phyloP scores from a whole-genome alignment of 805 yeast species.

The Spathaspora sp. region DNA sequence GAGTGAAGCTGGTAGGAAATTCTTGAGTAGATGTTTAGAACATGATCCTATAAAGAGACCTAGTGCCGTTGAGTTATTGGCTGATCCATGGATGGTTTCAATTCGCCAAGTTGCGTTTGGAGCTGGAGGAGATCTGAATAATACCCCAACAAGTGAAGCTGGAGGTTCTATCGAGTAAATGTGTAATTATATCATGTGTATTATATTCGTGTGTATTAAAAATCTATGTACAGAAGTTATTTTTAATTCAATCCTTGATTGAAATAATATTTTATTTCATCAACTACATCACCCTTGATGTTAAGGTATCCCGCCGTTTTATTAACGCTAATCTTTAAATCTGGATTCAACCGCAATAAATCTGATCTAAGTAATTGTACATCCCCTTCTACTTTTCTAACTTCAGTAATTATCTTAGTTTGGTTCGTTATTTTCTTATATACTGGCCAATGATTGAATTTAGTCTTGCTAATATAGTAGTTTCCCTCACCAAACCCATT shows the following conservation, averaged over 20 bases:
- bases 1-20: conserved; percentile 66
- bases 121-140: conserved; percentile 23
- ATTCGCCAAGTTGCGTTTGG: conserved; percentile 70
- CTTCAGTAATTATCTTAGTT: conserved; percentile 66
- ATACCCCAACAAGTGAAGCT: conserved; percentile 36
- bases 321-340: conserved; percentile 39
- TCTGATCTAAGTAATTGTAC: conserved; percentile 63
- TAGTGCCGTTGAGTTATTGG: conserved; percentile 77
- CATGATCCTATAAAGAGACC: conserved; percentile 80
- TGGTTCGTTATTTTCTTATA: conserved; percentile 61
- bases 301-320: conserved; percentile 32
- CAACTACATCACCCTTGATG: conserved; percentile 38
- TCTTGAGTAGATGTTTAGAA: conserved; percentile 72
- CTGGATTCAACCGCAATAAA: conserved; percentile 48
- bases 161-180: conserved; percentile 4
- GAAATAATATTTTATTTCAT: conserved; percentile 25
- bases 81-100: conserved; percentile 85
- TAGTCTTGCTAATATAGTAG: conserved; percentile 48
- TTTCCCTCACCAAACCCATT: conserved; percentile 32
- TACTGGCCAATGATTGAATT: conserved; percentile 74
- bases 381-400: conserved; percentile 70
- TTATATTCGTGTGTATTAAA: no score
- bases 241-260: conserved; percentile 10
- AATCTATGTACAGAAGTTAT: background rate
- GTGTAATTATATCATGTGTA: background rate